A percentile compares a stretch with the other conserved stretches of the same genome.
These are phyloP conservation scores for Phaeosphaeria sp. DNA, from an alignment of 2,329 filamentous ascomycete species.

Conservation along the genomic window DNA sequence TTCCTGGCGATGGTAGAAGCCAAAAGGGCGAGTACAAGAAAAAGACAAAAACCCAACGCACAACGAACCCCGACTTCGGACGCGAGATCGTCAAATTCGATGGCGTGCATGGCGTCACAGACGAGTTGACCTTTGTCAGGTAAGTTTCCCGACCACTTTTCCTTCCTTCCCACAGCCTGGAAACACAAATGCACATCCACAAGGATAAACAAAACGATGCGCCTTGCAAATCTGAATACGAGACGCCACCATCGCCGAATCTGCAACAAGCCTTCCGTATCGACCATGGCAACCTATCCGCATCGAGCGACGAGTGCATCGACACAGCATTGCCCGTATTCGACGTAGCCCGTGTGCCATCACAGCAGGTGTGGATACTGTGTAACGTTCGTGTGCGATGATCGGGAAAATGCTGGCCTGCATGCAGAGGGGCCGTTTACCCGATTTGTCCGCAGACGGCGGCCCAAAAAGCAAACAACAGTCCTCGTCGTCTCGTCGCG, in stretches of 20 bases:
- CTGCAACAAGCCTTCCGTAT: not conserved
- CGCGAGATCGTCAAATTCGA: constrained; percentile 54
- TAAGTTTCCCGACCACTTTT: constrained; percentile 37
- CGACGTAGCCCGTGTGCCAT: not conserved
- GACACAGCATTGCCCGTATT: constrained; percentile 1
- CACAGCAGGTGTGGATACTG: not conserved
- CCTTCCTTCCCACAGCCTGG: not conserved
- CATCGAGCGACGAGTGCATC: not conserved
- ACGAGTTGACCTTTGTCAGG: constrained; percentile 57
- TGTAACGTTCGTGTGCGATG: not conserved
- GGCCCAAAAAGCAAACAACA: not conserved
- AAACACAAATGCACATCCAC: constrained; percentile 5
- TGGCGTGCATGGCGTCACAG: constrained; percentile 51
- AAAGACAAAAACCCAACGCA: constrained; percentile 53
- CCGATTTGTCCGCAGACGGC: not conserved
- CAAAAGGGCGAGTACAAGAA: constrained; percentile 61
- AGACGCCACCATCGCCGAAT: not conserved
- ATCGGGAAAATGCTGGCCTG: constrained; percentile 1
- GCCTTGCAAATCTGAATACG: not conserved
- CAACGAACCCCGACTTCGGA: constrained; percentile 53
- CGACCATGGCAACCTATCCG: not conserved
- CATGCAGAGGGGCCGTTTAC: not conserved
- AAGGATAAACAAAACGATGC: not conserved
- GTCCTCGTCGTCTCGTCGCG: constrained; percentile 1
- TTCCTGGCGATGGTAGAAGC: constrained; percentile 57